Evolutionary conservation across 1,284 basidiomycete species (phyloP).

Genomic region (Meripilus lineatus): DNA sequence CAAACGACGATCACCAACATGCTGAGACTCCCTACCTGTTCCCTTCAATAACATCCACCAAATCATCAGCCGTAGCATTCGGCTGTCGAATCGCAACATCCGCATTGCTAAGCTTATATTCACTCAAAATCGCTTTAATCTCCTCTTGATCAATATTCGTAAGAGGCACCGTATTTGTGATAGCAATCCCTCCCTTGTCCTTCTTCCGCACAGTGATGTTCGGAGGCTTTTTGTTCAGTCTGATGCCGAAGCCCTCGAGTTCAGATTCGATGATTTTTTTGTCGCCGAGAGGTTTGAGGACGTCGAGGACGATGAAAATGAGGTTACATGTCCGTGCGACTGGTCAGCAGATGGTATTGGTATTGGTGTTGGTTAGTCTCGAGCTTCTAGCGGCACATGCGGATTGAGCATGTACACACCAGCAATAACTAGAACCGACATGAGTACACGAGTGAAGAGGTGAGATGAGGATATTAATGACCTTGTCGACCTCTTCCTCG

Average conservation of each 20-base stretch:
- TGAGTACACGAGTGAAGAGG: not conserved
- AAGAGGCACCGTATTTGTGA: slow-evolving; percentile 95
- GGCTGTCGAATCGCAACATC: slow-evolving; percentile 93
- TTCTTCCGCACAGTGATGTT: slow-evolving; percentile 87
- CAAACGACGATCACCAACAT: not conserved
- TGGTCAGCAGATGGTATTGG: slow-evolving; percentile 25
- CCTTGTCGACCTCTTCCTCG: slow-evolving; percentile 97
- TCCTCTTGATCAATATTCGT: slow-evolving; percentile 95
- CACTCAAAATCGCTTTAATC: slow-evolving; percentile 93
- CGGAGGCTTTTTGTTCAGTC: slow-evolving; percentile 94
- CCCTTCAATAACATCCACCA: slow-evolving; percentile 96
- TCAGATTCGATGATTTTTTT: slow-evolving; percentile 90
- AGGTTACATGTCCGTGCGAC: slow-evolving; percentile 98
- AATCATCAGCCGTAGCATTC: slow-evolving; percentile 91
- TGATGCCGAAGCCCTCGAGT: slow-evolving; percentile 95
- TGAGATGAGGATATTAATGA: slow-evolving; percentile 23
- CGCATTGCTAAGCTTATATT: slow-evolving; percentile 88
- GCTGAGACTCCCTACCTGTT: slow-evolving; percentile 54
- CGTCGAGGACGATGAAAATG: slow-evolving; percentile 98
- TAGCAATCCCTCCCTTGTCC: slow-evolving; percentile 91
- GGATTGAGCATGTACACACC: slow-evolving; percentile 42
- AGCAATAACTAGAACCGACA: slow-evolving; percentile 59
- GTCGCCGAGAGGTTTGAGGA: slow-evolving; percentile 94
- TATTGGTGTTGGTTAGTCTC: slow-evolving; percentile 1
- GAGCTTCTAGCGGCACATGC: not conserved